Conservation (phyloP, 176 grass and related monocot species). For the Themeda triandra region DNA sequence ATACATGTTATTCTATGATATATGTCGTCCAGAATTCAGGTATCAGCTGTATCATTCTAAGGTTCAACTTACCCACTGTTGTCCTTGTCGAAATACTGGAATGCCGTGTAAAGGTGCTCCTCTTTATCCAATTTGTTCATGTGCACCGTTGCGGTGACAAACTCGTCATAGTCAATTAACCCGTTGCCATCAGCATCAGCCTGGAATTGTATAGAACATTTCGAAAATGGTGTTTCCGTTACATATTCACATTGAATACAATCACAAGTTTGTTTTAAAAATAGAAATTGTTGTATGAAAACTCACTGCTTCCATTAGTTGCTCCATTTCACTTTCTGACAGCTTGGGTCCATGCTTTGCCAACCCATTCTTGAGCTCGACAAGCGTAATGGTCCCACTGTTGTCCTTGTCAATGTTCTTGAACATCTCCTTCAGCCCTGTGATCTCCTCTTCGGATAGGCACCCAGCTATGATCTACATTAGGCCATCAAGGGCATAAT, state of each 20-base stretch:
- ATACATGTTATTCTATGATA: too few relatives aligned
- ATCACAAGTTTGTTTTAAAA: too few relatives aligned
- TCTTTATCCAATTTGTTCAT: constrained; percentile 67
- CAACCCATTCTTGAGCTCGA: constrained; percentile 58
- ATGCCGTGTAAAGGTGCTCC: constrained; percentile 63
- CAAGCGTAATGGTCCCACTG: constrained; percentile 65
- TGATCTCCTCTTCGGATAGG: constrained; percentile 69
- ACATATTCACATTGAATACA: too few relatives aligned
- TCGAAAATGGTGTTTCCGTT: too few relatives aligned
- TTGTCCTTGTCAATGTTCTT: constrained; percentile 67
- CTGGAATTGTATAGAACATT: neutral
- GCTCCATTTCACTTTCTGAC: constrained; percentile 44
- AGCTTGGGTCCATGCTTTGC: constrained; percentile 63
- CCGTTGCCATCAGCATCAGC: constrained; percentile 62
- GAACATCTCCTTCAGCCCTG: constrained; percentile 70
- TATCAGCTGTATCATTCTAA: neutral
- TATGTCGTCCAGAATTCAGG: too few relatives aligned
- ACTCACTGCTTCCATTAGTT: constrained; percentile 65
- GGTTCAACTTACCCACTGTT: constrained; percentile 48
- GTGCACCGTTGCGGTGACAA: constrained; percentile 56
- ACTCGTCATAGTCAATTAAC: constrained; percentile 55
- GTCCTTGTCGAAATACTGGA: constrained; percentile 66
- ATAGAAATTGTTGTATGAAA: too few relatives aligned
- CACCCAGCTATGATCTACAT: constrained; percentile 63
- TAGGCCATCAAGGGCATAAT: neutral